Evolutionary conservation across 371 early-diverging fungal species (phyloP), one percentile per base, ranked within the genome.

Genomic region (Globomyces sp.): DNA sequence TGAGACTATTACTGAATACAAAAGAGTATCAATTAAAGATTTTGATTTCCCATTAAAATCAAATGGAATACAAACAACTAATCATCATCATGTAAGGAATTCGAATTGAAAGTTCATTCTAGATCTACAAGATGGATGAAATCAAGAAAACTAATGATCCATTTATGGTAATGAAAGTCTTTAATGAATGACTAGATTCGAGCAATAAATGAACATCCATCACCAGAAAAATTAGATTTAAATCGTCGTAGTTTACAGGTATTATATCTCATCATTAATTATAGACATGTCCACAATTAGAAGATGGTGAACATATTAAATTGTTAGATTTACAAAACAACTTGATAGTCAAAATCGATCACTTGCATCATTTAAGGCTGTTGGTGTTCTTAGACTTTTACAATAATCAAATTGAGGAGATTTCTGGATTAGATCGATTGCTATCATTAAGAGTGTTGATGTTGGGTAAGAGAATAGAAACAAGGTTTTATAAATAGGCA

Each of bases 361-460:
- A 69, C 40, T 58, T 80, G 57, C 62, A 72, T 1, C 69, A 74
- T 42, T 62, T 77, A 44, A 58, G 41, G 8, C 72, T 74, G 47
- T 61, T 80, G 4, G 76, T 78, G 2, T 74, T 76, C 63, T 68
- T 80, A 36, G 81, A 80, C 44, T 72, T 80, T 51, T 80, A 70
- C 66, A 76, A 75, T 57, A 80, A 80, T 55, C 68, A 70, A 9
- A 68, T 80, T 37, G 74, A 74, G 59, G 71, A 74, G 50, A 40
- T 42, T 43, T 3, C 8, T 40, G 57, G 78, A 6, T 58, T 80
- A 10, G 69, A 69, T 1, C n/a, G 45, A 13, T 64, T 78, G 6
- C 37, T 41, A 24, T 75, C 73, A 57, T 64, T 80, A 11, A 67
- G 75, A n/a, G 79, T 75, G 13, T 65, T 80, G 2, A 75, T 77